These are phyloP conservation scores for Penicillium simplicissimum DNA, from an alignment of 495 filamentous ascomycete genomes.

Conservation along the genomic window DNA sequence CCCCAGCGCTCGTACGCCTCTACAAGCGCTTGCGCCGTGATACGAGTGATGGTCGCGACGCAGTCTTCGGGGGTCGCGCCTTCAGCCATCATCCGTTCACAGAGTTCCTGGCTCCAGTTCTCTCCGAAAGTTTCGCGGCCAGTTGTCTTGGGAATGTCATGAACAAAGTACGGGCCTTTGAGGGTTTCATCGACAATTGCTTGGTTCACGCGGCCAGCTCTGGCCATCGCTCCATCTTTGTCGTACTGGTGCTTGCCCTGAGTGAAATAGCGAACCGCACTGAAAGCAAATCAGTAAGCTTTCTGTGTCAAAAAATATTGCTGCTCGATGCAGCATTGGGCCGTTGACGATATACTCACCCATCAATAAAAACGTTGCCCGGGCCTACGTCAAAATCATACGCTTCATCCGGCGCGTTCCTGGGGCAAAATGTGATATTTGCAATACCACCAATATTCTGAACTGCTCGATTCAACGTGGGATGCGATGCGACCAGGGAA, in stretches of 20 bases:
- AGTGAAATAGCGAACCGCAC: slow-evolving; percentile 17
- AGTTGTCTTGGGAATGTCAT: slow-evolving; percentile 50
- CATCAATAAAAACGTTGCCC: slow-evolving; percentile 27
- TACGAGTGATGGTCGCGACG: slow-evolving; percentile 53
- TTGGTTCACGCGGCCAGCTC: slow-evolving; percentile 43
- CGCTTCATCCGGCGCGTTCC: slow-evolving; percentile 31
- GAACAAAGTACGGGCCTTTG: slow-evolving; percentile 38
- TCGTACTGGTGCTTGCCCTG: slow-evolving; percentile 17
- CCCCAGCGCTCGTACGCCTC: slow-evolving; percentile 27
- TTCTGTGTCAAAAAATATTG: not conserved
- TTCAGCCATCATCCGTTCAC: slow-evolving; percentile 22
- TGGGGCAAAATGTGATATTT: slow-evolving; percentile 44
- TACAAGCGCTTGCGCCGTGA: slow-evolving; percentile 51
- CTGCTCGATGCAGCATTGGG: not conserved
- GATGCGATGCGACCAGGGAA: slow-evolving; percentile 46
- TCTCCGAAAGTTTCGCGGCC: slow-evolving; percentile 57
- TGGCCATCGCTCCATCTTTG: slow-evolving; percentile 42
- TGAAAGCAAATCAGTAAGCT: not conserved
- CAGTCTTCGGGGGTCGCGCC: slow-evolving; percentile 45
- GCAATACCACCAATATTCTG: slow-evolving; percentile 55
- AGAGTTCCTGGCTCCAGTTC: not conserved
- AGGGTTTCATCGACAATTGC: slow-evolving; percentile 48
- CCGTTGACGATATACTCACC: not conserved
- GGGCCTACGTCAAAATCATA: slow-evolving; percentile 45
- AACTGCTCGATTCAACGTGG: slow-evolving; percentile 48